A percentile compares a stretch with the other conserved stretches of the same genome.
phyloP scores from a whole-genome alignment of 768 basidiomycete species.

The Boletus rufocinnamomeus region DNA sequence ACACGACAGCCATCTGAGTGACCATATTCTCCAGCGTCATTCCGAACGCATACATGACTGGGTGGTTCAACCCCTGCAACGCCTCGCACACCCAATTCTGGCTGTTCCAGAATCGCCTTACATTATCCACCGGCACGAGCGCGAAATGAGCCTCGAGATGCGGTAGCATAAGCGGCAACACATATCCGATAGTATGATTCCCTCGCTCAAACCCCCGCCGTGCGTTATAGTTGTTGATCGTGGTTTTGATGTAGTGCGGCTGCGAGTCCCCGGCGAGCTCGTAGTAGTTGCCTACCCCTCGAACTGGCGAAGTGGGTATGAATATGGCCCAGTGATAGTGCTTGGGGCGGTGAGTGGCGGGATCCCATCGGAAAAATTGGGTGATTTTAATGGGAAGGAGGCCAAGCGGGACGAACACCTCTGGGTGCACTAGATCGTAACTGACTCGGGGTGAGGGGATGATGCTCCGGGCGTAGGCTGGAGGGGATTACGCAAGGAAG shows the following conservation, averaged over 20 bases:
- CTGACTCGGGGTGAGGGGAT: neutral
- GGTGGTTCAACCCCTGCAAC: slow-evolving; percentile 6
- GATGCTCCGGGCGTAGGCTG: slow-evolving; percentile 3
- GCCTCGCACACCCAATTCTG: slow-evolving; percentile 11
- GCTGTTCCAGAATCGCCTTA: neutral
- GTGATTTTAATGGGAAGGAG: slow-evolving; percentile 8
- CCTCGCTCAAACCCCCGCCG: slow-evolving; percentile 6
- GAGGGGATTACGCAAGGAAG: neutral
- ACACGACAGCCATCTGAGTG: slow-evolving; percentile 14
- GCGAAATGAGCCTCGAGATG: slow-evolving; percentile 10
- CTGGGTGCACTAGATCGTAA: slow-evolving; percentile 3
- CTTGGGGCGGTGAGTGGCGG: neutral
- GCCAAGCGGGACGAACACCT: neutral
- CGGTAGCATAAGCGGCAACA: slow-evolving; percentile 5
- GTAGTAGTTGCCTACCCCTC: slow-evolving; percentile 9
- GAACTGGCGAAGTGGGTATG: slow-evolving; percentile 9
- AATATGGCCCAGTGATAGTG: slow-evolving; percentile 14
- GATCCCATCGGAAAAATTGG: slow-evolving; percentile 2
- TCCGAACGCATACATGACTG: slow-evolving; percentile 1
- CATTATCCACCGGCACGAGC: neutral
- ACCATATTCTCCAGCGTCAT: neutral
- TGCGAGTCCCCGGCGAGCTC: slow-evolving; percentile 1
- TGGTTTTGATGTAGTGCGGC: neutral
- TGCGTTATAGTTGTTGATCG: neutral
- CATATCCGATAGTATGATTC: slow-evolving; percentile 13